Evolutionary conservation across 2,329 filamentous ascomycete genomes (phyloP).

Genomic region (Paecilomyces fulvus): DNA sequence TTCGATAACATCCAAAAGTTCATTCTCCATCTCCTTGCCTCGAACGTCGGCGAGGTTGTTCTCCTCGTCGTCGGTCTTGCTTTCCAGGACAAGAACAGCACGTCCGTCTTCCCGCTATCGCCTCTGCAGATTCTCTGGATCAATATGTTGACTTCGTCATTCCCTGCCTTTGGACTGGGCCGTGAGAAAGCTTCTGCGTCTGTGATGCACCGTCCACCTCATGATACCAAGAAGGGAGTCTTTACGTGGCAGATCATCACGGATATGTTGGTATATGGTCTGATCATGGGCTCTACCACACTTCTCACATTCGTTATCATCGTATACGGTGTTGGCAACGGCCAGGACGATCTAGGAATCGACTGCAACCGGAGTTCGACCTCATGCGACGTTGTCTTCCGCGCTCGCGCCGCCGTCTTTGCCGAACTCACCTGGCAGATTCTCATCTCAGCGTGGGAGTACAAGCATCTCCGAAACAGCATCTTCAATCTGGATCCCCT

Average conservation of each 20-base stretch:
- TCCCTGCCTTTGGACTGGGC: conserved; percentile 78
- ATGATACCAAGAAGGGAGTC: conserved; percentile 42
- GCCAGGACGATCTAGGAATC: conserved; percentile 42
- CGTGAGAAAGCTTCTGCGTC: conserved; percentile 66
- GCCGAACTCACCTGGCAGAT: conserved; percentile 67
- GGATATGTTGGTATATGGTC: conserved; percentile 35
- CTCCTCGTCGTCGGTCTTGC: conserved; percentile 70
- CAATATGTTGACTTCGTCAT: conserved; percentile 80
- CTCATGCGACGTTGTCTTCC: conserved; percentile 50
- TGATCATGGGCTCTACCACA: conserved; percentile 40
- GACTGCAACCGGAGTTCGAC: conserved; percentile 46
- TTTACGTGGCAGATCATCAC: conserved; percentile 33
- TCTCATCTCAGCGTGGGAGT: conserved; percentile 70
- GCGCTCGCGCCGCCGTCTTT: conserved; percentile 65
- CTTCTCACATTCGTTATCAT: conserved; percentile 31
- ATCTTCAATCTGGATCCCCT: conserved; percentile 57
- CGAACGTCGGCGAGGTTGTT: conserved; percentile 78
- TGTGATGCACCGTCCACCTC: conserved; percentile 72
- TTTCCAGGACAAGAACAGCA: conserved; percentile 62
- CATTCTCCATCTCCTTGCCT: conserved; percentile 66
- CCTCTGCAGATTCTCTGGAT: conserved; percentile 86
- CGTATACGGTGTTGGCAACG: conserved; percentile 28
- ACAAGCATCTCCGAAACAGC: conserved; percentile 63
- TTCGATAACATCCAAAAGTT: conserved; percentile 90
- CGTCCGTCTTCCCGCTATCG: conserved; percentile 77